These are phyloP conservation scores for Phanerochaete sordida DNA, from an alignment of 768 basidiomycete species.

Conservation along the genomic window DNA sequence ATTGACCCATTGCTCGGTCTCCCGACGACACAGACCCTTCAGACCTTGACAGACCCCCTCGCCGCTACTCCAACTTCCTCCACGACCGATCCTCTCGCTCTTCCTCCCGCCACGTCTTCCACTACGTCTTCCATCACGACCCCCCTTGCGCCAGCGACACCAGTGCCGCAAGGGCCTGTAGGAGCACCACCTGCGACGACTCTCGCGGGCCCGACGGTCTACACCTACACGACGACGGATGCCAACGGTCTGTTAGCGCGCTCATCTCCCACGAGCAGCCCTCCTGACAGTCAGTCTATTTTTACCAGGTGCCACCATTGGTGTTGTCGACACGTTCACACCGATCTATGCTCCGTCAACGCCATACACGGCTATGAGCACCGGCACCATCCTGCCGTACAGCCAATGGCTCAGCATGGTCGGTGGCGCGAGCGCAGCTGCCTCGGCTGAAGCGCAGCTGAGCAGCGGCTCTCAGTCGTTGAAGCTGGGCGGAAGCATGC, in stretches of 20 bases:
- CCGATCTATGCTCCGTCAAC: constrained; percentile 26
- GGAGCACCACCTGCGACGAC: constrained; percentile 34
- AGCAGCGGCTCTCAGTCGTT: neutral
- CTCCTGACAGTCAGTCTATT: neutral
- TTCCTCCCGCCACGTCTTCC: constrained; percentile 12
- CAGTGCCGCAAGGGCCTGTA: constrained; percentile 46
- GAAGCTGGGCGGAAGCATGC: neutral
- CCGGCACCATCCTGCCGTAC: constrained; percentile 30
- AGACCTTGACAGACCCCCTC: neutral
- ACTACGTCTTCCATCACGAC: constrained; percentile 11
- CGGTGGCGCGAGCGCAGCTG: constrained; percentile 24
- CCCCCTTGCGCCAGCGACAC: constrained; percentile 13
- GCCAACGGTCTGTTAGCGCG: constrained; percentile 20
- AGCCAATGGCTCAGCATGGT: constrained; percentile 26
- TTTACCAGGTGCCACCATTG: constrained; percentile 18
- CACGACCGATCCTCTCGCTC: constrained; percentile 7
- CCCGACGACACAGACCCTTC: constrained; percentile 40
- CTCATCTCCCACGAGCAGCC: neutral
- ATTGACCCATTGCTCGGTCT: constrained; percentile 34
- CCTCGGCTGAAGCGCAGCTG: neutral
- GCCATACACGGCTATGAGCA: constrained; percentile 14
- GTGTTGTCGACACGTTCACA: constrained; percentile 29
- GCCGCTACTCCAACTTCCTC: constrained; percentile 8
- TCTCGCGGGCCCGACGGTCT: constrained; percentile 20
- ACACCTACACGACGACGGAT: constrained; percentile 32